Conservation (phyloP, 371 early-diverging fungal species). For the Lichtheimia corymbifera region DNA sequence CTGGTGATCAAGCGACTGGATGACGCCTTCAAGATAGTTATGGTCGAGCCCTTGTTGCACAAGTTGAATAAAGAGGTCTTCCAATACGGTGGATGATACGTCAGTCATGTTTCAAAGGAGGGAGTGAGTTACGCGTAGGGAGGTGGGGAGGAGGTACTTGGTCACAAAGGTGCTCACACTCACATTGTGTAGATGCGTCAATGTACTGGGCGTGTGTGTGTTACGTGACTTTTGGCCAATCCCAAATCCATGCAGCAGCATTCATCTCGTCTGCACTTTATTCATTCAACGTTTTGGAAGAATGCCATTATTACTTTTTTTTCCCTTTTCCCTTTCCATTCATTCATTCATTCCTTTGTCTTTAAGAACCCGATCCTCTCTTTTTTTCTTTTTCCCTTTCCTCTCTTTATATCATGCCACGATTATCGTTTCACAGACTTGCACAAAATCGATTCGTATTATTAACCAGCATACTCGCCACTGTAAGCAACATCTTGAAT, state of each 20-base stretch:
- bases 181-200: background rate
- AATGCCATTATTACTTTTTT: constrained; percentile 14
- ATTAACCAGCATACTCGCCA: constrained; percentile 25
- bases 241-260: too few species aligned
- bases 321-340: constrained; percentile 5
- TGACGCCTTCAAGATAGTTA: constrained; percentile 9
- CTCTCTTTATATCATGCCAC: constrained; percentile 3
- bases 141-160: too few species aligned
- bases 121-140: too few species aligned
- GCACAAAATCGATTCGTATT: constrained; percentile 30
- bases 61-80: constrained; percentile 16
- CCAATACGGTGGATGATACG: constrained; percentile 1
- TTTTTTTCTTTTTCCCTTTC: constrained; percentile 7
- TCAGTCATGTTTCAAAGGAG: background rate
- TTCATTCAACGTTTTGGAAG: constrained; percentile 7
- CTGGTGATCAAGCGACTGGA: constrained; percentile 16
- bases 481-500: constrained; percentile 19
- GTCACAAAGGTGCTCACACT: too few species aligned
- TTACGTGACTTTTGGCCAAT: constrained; percentile 13
- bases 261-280: too few species aligned
- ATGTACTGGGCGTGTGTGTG: background rate
- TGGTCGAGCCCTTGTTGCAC: constrained; percentile 16
- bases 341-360: background rate
- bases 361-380: background rate
- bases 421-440: constrained; percentile 13